Base-by-base conservation (phyloP, 2,329 filamentous ascomycete genomes). In the Rhynchosporium graminicola region DNA sequence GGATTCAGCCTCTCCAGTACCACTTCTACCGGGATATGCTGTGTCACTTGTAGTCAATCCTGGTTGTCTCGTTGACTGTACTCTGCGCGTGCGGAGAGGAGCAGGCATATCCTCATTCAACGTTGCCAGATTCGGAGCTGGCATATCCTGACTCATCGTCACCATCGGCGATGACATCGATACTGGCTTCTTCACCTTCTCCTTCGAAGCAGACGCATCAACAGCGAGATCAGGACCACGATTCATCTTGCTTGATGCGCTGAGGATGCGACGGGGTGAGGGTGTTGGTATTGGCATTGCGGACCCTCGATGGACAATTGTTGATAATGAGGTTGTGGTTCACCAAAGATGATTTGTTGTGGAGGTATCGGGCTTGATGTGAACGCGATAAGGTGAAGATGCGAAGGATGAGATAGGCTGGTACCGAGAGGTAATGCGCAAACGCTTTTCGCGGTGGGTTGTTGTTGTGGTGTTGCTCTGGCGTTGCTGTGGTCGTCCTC, bases 221-320 rank as follows among this genome's bases (percentile, higher is more conserved):
- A 13, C 13, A 33, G 29, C 20, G 31, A 38, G 2, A 52, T 29
- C 48, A 26, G 6, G 29, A 12, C 36, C 36, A 15, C n/a, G 31
- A 33, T 52, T 52, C 20, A 12, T 10, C 28, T 28, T 54, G 50
- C n/a, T 54, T 2, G 50, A 54, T n/a, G 33, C n/a, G 50, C 50
- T 42, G 8, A 54, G 9, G 36, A 54, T 36, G 4, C 50, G 50
- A 38, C 50, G 50, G 10, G 50, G 15, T n/a, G 50, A 54, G 26
- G n/a, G 50, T 13, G 33, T 42, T 20, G 33, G 36, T 15, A 15
- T 31, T 15, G 48, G 13, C 50, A 54, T 54, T 20, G 33, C 50
- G 33, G 3, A 36, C 8, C 4, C 43, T 40, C 9, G 33, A 54
- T 42, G 10, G 33, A 54, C 28, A 10, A 10, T 36, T 36, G 33